Conservation (phyloP, 495 filamentous ascomycete species). For the Chaetomium tenue region DNA sequence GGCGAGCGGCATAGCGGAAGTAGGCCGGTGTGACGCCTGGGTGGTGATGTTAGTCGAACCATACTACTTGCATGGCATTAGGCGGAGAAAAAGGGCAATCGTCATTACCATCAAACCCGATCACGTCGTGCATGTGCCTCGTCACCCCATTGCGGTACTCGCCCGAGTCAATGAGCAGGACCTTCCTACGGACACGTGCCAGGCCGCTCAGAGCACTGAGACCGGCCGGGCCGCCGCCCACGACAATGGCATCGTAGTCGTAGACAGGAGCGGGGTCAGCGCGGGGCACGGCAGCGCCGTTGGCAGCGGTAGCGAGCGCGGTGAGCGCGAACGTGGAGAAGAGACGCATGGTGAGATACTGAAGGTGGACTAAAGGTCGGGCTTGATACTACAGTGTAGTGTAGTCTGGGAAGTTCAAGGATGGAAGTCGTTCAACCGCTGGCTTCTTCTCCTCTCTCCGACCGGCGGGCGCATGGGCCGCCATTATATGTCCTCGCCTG, state of each 20-base stretch:
- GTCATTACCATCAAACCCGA: conserved; percentile 54
- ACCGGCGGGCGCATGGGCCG: too few relatives aligned
- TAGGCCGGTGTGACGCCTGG: conserved; percentile 51
- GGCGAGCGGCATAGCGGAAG: conserved; percentile 53
- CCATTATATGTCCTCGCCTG: not conserved
- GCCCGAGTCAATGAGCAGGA: conserved; percentile 55
- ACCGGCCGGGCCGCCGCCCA: conserved; percentile 41
- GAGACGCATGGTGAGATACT: not conserved
- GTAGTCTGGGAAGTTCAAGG: too few relatives aligned
- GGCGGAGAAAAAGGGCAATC: not conserved
- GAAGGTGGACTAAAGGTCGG: not conserved
- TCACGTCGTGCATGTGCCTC: conserved; percentile 57
- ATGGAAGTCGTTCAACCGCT: not conserved
- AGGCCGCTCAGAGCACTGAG: conserved; percentile 54
- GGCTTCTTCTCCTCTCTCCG: not conserved
- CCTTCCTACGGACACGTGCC: conserved; percentile 52
- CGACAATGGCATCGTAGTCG: conserved; percentile 38
- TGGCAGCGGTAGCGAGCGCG: conserved; percentile 4
- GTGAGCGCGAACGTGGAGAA: not conserved
- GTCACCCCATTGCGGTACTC: conserved; percentile 57
- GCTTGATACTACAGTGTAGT: not conserved
- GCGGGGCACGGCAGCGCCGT: conserved; percentile 16
- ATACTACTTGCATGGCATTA: too few relatives aligned
- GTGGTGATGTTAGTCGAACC: not conserved
- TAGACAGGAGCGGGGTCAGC: not conserved